phyloP scores from a whole-genome alignment of 768 basidiomycete species.

The Agaricus subrufescens region DNA sequence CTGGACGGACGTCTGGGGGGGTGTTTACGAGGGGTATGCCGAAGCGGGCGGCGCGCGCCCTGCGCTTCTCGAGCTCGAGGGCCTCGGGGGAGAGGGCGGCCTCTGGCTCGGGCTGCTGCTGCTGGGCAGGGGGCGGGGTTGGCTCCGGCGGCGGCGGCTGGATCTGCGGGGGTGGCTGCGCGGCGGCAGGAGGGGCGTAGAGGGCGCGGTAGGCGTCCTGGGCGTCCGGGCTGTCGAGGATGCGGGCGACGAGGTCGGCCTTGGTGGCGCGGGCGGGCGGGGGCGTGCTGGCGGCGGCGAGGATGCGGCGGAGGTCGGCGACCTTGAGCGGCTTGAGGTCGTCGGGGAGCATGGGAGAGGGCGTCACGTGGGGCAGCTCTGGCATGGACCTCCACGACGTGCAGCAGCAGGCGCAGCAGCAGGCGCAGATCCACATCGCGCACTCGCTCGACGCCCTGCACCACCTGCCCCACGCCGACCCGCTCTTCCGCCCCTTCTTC shows the following conservation, averaged over 20 bases:
- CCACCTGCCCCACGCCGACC: constrained; percentile 20
- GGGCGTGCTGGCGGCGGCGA: constrained; percentile 44
- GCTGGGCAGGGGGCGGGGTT: constrained; percentile 12
- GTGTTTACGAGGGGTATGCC: constrained; percentile 55
- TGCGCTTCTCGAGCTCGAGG: constrained; percentile 52
- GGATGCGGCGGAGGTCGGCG: constrained; percentile 61
- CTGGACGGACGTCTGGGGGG: constrained; percentile 7
- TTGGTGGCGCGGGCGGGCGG: constrained; percentile 59
- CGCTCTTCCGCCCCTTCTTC: constrained; percentile 21
- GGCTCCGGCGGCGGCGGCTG: constrained; percentile 13
- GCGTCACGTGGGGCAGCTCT: too few species aligned
- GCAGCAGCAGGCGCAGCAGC: neutral
- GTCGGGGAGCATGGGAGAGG: too few species aligned
- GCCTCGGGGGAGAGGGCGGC: constrained; percentile 25
- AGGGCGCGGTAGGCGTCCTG: constrained; percentile 42
- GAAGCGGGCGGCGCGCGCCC: constrained; percentile 63
- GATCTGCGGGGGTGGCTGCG: neutral
- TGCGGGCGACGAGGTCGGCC: constrained; percentile 59
- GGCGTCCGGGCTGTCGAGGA: constrained; percentile 48
- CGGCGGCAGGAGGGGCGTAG: constrained; percentile 27
- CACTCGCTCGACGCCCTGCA: constrained; percentile 5
- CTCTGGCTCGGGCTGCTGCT: constrained; percentile 4
- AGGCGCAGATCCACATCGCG: constrained; percentile 27
- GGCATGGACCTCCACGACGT: constrained; percentile 8
- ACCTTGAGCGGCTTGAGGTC: constrained; percentile 64